A percentile compares a stretch with the other conserved stretches of the same genome.
Conservation (phyloP, 2,329 filamentous ascomycete species). For the Niveomyces coronatus region DNA sequence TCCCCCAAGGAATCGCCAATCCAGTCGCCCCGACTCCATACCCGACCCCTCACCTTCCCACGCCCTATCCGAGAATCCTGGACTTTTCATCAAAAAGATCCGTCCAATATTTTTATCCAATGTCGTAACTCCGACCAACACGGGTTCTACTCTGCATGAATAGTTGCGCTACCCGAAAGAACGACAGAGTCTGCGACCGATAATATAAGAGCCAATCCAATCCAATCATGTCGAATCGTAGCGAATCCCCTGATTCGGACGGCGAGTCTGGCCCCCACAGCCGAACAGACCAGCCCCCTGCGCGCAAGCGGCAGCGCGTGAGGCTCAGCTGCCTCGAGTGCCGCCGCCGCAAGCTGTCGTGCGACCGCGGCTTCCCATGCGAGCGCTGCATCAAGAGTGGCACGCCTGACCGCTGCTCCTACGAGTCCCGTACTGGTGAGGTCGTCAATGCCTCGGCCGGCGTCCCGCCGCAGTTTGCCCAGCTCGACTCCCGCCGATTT, state of each 20-base stretch:
- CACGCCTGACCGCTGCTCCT: conserved; percentile 49
- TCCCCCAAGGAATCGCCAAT: conserved; percentile 2
- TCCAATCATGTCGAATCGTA: conserved; percentile 23
- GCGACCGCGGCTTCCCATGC: conserved; percentile 51
- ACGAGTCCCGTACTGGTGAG: conserved; percentile 45
- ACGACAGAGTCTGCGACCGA: too few species aligned
- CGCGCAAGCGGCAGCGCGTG: conserved; percentile 49
- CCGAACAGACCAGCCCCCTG: conserved; percentile 25
- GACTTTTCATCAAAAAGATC: neutral
- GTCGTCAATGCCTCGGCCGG: conserved; percentile 38
- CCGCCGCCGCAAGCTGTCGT: conserved; percentile 49
- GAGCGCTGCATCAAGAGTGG: conserved; percentile 53
- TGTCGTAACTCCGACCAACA: conserved; percentile 27
- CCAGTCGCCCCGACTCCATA: conserved; percentile 4
- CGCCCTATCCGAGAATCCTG: neutral
- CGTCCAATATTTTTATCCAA: conserved; percentile 8
- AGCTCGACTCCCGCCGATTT: conserved; percentile 30
- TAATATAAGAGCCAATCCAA: neutral
- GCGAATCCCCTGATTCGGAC: conserved; percentile 30
- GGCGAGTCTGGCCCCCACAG: conserved; percentile 17
- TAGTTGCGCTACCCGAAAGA: conserved; percentile 1
- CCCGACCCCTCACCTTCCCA: neutral
- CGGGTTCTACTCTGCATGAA: conserved; percentile 11
- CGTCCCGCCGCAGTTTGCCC: conserved; percentile 31
- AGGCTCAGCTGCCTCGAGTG: conserved; percentile 51